Evolutionary conservation across 495 filamentous ascomycete genomes (phyloP).

Genomic region (Talaromyces trachyspermus): DNA sequence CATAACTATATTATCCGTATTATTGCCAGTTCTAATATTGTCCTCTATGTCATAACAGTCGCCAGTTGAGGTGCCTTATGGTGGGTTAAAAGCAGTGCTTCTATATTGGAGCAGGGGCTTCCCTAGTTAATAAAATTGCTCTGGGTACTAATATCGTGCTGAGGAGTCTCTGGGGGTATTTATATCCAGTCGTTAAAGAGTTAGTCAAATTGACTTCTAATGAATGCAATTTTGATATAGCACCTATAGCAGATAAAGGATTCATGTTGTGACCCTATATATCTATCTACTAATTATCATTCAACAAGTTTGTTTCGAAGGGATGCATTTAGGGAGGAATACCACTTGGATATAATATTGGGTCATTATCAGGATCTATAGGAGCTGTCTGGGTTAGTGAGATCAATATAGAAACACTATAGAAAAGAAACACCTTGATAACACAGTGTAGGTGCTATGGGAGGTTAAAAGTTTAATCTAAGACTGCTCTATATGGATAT

Average conservation of each 20-base stretch:
- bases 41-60: too few species aligned
- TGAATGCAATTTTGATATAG: too few species aligned
- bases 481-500: neutral
- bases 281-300: neutral
- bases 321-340: neutral
- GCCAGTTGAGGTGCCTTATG: too few species aligned
- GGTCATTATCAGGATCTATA: neutral
- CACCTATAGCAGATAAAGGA: too few species aligned
- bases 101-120: too few species aligned
- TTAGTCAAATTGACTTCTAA: too few species aligned
- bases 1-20: neutral
- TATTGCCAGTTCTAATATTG: neutral
- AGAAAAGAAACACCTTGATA: neutral
- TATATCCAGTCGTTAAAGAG: too few species aligned
- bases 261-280: too few species aligned
- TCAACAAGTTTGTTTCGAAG: neutral
- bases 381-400: neutral
- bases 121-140: too few species aligned
- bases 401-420: neutral
- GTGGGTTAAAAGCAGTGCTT: too few species aligned
- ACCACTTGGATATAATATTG: neutral
- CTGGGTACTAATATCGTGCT: too few species aligned
- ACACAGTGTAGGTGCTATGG: neutral
- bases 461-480: neutral
- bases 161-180: too few species aligned